These are phyloP conservation scores for Solanum chilense DNA, from an alignment of 257 asterid species.

Conservation along the genomic window DNA sequence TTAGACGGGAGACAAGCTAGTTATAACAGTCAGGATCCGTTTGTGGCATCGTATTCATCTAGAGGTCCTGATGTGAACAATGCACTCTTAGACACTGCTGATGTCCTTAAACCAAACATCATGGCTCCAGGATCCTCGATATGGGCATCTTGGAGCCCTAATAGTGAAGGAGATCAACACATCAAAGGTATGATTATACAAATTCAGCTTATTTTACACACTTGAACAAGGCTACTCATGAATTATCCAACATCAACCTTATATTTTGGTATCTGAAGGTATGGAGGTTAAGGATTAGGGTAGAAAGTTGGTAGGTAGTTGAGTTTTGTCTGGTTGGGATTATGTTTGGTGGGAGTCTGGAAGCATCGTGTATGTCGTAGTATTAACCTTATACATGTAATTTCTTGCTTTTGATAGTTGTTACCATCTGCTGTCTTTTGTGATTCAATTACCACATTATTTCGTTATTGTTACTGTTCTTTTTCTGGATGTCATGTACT, in stretches of 20 bases:
- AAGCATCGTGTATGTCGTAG: neutral
- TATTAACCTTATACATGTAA: neutral
- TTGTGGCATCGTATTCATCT: constrained; percentile 58
- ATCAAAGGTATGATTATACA: constrained; percentile 22
- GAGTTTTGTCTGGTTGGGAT: neutral
- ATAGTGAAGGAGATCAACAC: constrained; percentile 49
- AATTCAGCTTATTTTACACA: neutral
- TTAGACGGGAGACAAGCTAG: constrained; percentile 46
- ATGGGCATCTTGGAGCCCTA: constrained; percentile 76
- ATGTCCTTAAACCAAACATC: constrained; percentile 60
- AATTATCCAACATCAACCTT: neutral
- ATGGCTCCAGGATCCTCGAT: constrained; percentile 76
- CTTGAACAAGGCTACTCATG: neutral
- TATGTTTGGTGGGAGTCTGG: neutral
- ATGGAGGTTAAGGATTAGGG: neutral
- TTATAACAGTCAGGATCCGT: constrained; percentile 37
- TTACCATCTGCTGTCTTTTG: neutral
- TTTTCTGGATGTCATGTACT: neutral
- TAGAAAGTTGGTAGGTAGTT: neutral
- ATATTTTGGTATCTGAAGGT: neutral
- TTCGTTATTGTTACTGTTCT: neutral
- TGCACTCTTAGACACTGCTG: constrained; percentile 42
- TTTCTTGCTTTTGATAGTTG: neutral
- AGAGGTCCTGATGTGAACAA: constrained; percentile 61
- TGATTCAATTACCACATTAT: neutral